These are phyloP conservation scores for Pseudovirgaria hyperparasitica DNA, from an alignment of 2,329 filamentous ascomycete species.

Conservation along the genomic window DNA sequence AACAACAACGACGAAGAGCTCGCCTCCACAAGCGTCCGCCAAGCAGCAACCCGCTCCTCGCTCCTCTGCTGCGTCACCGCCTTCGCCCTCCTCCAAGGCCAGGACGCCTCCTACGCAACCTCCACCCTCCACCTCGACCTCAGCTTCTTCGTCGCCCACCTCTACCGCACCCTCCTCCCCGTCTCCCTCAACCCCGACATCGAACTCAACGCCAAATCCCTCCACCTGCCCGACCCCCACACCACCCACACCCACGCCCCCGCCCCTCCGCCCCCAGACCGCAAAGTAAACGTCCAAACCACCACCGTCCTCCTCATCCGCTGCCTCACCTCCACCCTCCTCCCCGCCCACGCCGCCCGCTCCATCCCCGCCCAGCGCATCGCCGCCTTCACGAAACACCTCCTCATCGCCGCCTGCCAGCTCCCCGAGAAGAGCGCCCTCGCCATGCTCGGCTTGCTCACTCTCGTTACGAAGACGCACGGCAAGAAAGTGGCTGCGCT, in stretches of 20 bases:
- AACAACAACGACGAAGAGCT: slow-evolving; percentile 41
- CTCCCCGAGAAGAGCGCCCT: slow-evolving; percentile 80
- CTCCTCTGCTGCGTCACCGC: slow-evolving; percentile 93
- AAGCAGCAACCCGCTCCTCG: slow-evolving; percentile 73
- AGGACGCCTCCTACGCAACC: slow-evolving; percentile 79
- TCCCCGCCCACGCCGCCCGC: slow-evolving; percentile 61
- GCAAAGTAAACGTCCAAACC: slow-evolving; percentile 87
- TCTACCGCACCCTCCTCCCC: slow-evolving; percentile 74
- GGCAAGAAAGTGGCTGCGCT: slow-evolving; percentile 69
- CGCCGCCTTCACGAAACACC: slow-evolving; percentile 87
- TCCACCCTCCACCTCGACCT: slow-evolving; percentile 77
- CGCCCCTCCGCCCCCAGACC: slow-evolving; percentile 29
- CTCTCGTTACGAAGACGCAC: slow-evolving; percentile 69
- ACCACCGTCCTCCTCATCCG: slow-evolving; percentile 86
- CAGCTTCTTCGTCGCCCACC: slow-evolving; percentile 86
- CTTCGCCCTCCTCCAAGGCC: slow-evolving; percentile 88
- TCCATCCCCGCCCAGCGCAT: slow-evolving; percentile 69
- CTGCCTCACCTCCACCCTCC: slow-evolving; percentile 68
- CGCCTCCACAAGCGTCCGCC: slow-evolving; percentile 33
- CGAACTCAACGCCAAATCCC: slow-evolving; percentile 63
- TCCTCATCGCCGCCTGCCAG: slow-evolving; percentile 71
- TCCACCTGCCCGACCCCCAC: slow-evolving; percentile 57
- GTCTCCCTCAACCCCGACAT: slow-evolving; percentile 74
- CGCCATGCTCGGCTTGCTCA: slow-evolving; percentile 65
- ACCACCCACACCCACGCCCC: slow-evolving; percentile 27